A percentile compares a stretch with the other conserved stretches of the same genome.
Evolutionary conservation across 1,284 basidiomycete genomes (phyloP).

Genomic region (Puccinia triticina): DNA sequence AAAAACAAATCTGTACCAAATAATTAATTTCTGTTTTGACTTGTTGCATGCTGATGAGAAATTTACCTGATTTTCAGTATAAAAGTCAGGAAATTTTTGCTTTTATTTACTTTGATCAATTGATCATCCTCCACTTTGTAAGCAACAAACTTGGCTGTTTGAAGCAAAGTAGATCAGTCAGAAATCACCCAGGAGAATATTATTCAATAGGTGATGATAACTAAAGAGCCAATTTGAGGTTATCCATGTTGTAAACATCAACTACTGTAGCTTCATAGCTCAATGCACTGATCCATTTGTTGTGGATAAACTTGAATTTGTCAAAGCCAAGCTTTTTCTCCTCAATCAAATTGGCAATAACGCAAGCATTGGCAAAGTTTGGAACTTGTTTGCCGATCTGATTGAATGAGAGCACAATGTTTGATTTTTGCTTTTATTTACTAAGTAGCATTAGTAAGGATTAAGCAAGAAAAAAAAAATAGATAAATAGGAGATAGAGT

Average conservation of each 20-base stretch:
- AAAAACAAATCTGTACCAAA: no score
- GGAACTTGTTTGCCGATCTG: constrained; percentile 97
- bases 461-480: no score
- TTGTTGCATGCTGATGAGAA: no score
- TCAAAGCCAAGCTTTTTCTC: constrained; percentile 85
- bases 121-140: constrained; percentile 87
- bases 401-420: constrained; percentile 87
- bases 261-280: constrained; percentile 56
- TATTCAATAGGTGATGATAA: constrained; percentile 7
- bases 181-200: not conserved
- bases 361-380: constrained; percentile 91
- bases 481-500: no score
- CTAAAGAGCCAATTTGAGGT: constrained; percentile 68
- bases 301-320: constrained; percentile 63
- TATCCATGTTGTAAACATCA: constrained; percentile 68
- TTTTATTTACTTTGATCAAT: constrained; percentile 72
- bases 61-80: no score
- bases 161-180: constrained; percentile 8
- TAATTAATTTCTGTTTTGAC: no score
- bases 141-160: constrained; percentile 60
- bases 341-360: constrained; percentile 89
- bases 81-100: no score
- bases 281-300: constrained; percentile 31
- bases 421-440: no score
- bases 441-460: no score